Base-by-base conservation (phyloP, 2,329 filamentous ascomycete genomes). In the Nannizziopsis barbatae region DNA sequence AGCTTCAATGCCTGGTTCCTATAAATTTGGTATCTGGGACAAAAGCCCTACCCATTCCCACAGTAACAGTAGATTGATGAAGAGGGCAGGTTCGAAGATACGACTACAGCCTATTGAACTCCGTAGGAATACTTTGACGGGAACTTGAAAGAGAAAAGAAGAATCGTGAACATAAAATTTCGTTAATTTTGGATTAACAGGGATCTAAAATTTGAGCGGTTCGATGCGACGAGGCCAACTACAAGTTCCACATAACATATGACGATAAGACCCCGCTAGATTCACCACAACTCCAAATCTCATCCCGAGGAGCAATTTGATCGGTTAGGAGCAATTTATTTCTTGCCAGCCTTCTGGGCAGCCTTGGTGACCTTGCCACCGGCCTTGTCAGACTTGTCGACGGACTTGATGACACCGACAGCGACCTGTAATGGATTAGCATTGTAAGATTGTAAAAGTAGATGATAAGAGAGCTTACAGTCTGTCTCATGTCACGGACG, bases 371-470 rank as follows among this genome's bases (percentile, higher is more conserved):
- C 71, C 80, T 86, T 86, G 65, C 75, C 81, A 58, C 71, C 44
- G 62, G 68, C 68, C 60, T 63, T 71, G 51, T 64, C 65, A 56
- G 74, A 60, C 80, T 86, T 86, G 62, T 80, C 80, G 56, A 89
- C 84, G 57, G 76, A 75, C 82, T 95, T 95, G 80, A 93, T 90
- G 75, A 94, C 86, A 83, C 87, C 86, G 74, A 93, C 86, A 60
- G 86, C 86, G 62, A 92, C 45, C 45, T 85, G 15, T 48, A 38
- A 11, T 14, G 9, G 22, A 46, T 45, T 11, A 32, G 30, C 42
- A 45, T 33, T 15, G 27, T 9, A 17, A 14, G 33, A 53, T 33
- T 17, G 37, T 18, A 32, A 32, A 3, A n/a, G 33, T 18, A 11
- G 14, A 9, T 37, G 17, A 10, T n/a, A 12, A 17, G 15, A 33